Evolutionary conservation across 441 rosid genomes (phyloP).

Genomic region (Viola pubescens): DNA sequence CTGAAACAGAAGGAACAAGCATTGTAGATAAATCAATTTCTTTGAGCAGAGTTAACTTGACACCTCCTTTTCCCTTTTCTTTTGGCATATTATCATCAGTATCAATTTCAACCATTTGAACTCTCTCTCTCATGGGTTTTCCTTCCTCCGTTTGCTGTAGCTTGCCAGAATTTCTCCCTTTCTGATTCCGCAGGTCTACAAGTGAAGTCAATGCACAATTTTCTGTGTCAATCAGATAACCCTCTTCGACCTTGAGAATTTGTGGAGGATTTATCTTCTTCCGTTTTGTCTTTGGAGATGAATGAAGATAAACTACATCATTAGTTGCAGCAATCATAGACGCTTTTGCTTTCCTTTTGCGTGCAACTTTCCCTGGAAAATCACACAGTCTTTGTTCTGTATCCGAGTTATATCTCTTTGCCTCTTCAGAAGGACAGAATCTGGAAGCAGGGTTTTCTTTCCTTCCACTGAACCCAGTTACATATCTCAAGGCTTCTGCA

Average conservation of each 20-base stretch:
- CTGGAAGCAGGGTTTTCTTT: conserved; percentile 16
- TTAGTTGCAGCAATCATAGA: conserved; percentile 17
- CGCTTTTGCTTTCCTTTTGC: conserved; percentile 18
- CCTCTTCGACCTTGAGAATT: conserved; percentile 12
- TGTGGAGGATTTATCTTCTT: conserved; percentile 23
- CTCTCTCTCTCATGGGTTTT: conserved; percentile 10
- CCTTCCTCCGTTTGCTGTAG: conserved; percentile 22
- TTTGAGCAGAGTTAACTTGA: conserved; percentile 12
- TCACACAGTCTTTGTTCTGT: conserved; percentile 24
- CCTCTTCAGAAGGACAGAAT: conserved; percentile 10
- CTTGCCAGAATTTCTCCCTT: conserved; percentile 20
- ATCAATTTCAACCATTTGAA: conserved; percentile 21
- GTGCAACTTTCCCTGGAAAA: conserved; percentile 22
- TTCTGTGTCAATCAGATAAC: conserved; percentile 22
- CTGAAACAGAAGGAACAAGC: conserved; percentile 10
- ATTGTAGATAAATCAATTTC: conserved; percentile 13
- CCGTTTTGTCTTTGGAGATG: conserved; percentile 22
- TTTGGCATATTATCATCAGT: conserved; percentile 19
- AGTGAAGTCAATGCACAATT: conserved; percentile 32
- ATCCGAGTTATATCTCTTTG: conserved; percentile 18
- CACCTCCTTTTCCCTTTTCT: conserved; percentile 20
- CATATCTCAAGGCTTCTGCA: conserved; percentile 18
- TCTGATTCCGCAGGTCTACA: conserved; percentile 30
- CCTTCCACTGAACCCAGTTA: conserved; percentile 17
- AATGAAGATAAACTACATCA: conserved; percentile 13